Base-by-base conservation (phyloP, 495 filamentous ascomycete species). In the Chaetomium cochliodes region DNA sequence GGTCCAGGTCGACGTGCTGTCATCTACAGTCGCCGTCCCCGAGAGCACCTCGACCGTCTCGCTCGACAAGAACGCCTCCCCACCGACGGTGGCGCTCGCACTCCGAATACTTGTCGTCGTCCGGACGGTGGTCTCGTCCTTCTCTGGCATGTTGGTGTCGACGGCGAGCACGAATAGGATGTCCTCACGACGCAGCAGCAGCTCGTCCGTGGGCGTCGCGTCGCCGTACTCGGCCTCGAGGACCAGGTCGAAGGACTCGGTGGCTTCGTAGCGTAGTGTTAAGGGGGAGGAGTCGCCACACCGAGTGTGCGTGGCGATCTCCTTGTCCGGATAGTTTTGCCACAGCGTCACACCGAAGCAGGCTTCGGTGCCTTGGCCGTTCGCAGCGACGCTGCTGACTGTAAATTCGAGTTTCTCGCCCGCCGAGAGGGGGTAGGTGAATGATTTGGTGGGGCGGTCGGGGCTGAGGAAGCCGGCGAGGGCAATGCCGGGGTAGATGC, bases 341-440 rank as follows among this genome's bases (percentile, higher is more conserved):
- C 51, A 56, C n/a, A 66, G 18, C 2, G 49, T 53, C 6, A 66
- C 47, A 1, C 60, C 42, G 37, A 66, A 67, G 23, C 60, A 66
- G 3, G 25, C 47, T n/a, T 53, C 64, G 5, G 44, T 26, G 2
- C 58, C 56, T 20, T 58, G 63, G 5, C 55, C 51, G 2, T 58
- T 63, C 4, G 44, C 28, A 2, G 41, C 3, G n/a, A 39, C 42
- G 52, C 53, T 58, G 26, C 25, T 58, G 13, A 71, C 49, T n/a
- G 67, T 71, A 7, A 71, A 52, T 26, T 63, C 66, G 39, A 69
- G 41, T 0, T 37, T 39, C 33, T 70, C 69, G 23, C 63, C 67
- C 2, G 52, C 22, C 1, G 51, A 54, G 4, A 60, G 51, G 1
- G 67, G 58, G 63, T 71, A 71, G 4, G 44, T 22, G 18, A 69